Conservation (phyloP, 305 asterid genomes). For the Caryopteris hybrid region DNA sequence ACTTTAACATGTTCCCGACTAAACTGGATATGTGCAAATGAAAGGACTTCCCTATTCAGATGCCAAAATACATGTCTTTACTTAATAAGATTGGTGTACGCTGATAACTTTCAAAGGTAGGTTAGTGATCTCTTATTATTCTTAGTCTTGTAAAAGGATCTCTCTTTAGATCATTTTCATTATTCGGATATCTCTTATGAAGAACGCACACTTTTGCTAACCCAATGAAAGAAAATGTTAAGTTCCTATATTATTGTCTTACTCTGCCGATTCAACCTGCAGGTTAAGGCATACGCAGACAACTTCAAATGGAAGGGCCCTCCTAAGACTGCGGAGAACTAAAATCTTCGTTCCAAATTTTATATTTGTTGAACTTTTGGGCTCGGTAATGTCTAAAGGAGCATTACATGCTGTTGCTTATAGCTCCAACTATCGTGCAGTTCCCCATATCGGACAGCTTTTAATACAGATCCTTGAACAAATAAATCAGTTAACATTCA, state of each 20-base stretch:
- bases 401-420: slow-evolving; percentile 8
- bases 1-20: too few species aligned
- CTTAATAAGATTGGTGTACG: too few species aligned
- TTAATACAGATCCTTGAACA: slow-evolving; percentile 4
- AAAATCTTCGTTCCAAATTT: not conserved
- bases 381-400: not conserved
- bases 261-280: slow-evolving; percentile 17
- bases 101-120: too few species aligned
- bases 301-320: slow-evolving; percentile 64
- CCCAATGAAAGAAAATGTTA: not conserved
- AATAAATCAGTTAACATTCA: slow-evolving; percentile 22
- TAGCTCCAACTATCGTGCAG: slow-evolving; percentile 1
- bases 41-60: too few species aligned
- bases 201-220: too few species aligned
- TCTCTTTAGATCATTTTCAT: too few species aligned
- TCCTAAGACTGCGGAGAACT: slow-evolving; percentile 32
- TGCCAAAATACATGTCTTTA: too few species aligned
- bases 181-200: too few species aligned
- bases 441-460: slow-evolving; percentile 1
- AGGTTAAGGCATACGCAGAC: slow-evolving; percentile 60
- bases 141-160: too few species aligned
- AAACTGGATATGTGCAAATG: too few species aligned
- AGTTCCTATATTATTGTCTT: not conserved
- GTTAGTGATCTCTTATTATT: too few species aligned
- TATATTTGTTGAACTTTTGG: not conserved